These are phyloP conservation scores for Mortierella sp. DNA, from an alignment of 371 early-diverging fungal species.

Conservation along the genomic window DNA sequence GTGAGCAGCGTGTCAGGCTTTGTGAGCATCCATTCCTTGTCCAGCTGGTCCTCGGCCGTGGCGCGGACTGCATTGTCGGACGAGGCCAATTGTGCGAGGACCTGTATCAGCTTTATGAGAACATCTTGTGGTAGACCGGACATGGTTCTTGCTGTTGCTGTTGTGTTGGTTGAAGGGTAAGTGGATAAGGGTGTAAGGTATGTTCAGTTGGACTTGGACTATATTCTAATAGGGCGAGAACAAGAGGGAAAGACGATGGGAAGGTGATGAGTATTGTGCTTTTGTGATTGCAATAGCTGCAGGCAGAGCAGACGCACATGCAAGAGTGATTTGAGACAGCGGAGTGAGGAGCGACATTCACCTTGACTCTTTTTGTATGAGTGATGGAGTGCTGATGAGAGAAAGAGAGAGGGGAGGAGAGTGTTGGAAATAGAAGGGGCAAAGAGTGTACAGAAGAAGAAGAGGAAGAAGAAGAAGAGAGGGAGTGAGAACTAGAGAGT, in stretches of 20 bases:
- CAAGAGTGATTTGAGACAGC: background rate
- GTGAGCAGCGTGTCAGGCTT: constrained; percentile 76
- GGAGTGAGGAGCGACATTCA: background rate
- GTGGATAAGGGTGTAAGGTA: background rate
- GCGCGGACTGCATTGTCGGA: constrained; percentile 72
- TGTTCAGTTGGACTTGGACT: background rate
- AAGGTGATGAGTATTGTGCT: background rate
- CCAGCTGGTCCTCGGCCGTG: constrained; percentile 79
- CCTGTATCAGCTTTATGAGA: constrained; percentile 68
- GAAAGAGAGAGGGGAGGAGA: background rate
- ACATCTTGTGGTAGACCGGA: constrained; percentile 62
- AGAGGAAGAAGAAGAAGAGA: background rate
- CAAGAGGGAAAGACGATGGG: background rate
- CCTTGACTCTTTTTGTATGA: background rate
- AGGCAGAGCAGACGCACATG: background rate
- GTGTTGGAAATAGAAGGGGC: too few relatives aligned
- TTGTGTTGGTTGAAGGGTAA: background rate
- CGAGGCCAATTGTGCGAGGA: constrained; percentile 69
- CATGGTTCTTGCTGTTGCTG: constrained; percentile 17
- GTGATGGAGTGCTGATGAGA: background rate
- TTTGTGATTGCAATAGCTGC: background rate
- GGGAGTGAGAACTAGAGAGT: background rate
- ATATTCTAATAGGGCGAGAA: background rate
- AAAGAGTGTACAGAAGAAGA: background rate
- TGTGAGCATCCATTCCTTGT: constrained; percentile 76